These are phyloP conservation scores for Setaria italica DNA, from an alignment of 202 grass and related monocot genomes.

Conservation along the genomic window DNA sequence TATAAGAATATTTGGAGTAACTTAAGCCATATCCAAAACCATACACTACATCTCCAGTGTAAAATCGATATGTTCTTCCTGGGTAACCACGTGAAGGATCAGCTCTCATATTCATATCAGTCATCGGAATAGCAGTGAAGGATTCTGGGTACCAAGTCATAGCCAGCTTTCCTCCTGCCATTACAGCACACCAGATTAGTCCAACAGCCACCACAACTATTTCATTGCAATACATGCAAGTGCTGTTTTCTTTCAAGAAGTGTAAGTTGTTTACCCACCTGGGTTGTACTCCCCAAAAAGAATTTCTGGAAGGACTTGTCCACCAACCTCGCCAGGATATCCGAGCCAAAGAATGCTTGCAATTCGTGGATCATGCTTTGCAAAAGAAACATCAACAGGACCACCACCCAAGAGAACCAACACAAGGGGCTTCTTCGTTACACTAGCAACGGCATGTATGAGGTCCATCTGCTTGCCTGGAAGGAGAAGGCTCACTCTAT, in stretches of 20 bases:
- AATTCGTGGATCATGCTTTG: constrained; percentile 59
- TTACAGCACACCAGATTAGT: constrained; percentile 38
- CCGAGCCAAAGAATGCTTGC: constrained; percentile 85
- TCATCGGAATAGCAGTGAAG: constrained; percentile 80
- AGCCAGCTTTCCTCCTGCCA: constrained; percentile 70
- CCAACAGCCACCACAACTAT: constrained; percentile 1
- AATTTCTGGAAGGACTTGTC: constrained; percentile 80
- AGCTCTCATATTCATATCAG: constrained; percentile 87
- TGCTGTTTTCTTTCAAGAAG: not conserved
- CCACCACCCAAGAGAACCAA: constrained; percentile 85
- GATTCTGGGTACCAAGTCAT: constrained; percentile 93
- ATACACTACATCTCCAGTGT: constrained; percentile 79
- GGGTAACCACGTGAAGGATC: constrained; percentile 77
- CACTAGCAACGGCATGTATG: constrained; percentile 52
- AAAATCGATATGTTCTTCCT: constrained; percentile 90
- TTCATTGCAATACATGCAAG: not conserved
- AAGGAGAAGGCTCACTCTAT: constrained; percentile 82
- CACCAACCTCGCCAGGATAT: constrained; percentile 89
- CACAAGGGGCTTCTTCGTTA: constrained; percentile 66
- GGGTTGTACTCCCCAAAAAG: constrained; percentile 90
- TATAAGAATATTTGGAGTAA: constrained; percentile 83
- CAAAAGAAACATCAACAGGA: constrained; percentile 83
- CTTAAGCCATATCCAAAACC: constrained; percentile 84
- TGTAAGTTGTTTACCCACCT: constrained; percentile 55
- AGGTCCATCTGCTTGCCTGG: constrained; percentile 90